A percentile compares a stretch with the other conserved stretches of the same genome.
These are phyloP conservation scores for Claviceps monticola DNA, from an alignment of 2,329 filamentous ascomycete species.

Conservation along the genomic window DNA sequence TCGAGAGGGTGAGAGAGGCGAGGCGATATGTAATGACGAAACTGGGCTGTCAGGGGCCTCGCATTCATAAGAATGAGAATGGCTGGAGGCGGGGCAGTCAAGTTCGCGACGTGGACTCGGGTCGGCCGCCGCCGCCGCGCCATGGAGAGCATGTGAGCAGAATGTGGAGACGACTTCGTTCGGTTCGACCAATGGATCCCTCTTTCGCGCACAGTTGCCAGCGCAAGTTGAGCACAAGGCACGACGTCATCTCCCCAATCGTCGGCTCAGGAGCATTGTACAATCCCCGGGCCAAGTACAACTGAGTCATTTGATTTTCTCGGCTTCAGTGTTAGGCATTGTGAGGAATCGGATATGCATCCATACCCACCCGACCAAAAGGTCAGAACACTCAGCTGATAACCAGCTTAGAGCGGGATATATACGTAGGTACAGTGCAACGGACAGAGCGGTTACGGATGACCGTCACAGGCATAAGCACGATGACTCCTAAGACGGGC, in stretches of 20 bases:
- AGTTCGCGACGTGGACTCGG: not conserved
- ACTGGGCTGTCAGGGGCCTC: constrained; percentile 1
- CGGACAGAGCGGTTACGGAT: too few species aligned
- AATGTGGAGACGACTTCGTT: not conserved
- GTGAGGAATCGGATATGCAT: too few species aligned
- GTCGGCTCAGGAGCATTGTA: not conserved
- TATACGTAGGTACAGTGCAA: too few species aligned
- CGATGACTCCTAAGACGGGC: too few species aligned
- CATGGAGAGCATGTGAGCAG: not conserved
- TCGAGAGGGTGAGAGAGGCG: not conserved
- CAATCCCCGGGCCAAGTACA: too few species aligned
- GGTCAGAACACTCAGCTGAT: too few species aligned
- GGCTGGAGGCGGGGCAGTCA: not conserved
- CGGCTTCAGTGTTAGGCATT: too few species aligned
- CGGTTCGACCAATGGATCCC: not conserved
- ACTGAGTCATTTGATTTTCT: too few species aligned
- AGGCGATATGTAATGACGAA: constrained; percentile 4
- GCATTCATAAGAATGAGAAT: not conserved
- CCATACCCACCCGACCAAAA: too few species aligned
- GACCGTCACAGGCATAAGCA: too few species aligned
- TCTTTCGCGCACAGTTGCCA: too few species aligned
- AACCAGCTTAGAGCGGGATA: too few species aligned
- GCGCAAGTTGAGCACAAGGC: not conserved
- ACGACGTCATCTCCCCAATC: not conserved
- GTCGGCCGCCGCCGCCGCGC: not conserved